Percentiles rank a stretch among this genome's conserved stretches.
phyloP scores from a whole-genome alignment of 2,329 filamentous ascomycete genomes.

The Gaeumannomyces sp. region DNA sequence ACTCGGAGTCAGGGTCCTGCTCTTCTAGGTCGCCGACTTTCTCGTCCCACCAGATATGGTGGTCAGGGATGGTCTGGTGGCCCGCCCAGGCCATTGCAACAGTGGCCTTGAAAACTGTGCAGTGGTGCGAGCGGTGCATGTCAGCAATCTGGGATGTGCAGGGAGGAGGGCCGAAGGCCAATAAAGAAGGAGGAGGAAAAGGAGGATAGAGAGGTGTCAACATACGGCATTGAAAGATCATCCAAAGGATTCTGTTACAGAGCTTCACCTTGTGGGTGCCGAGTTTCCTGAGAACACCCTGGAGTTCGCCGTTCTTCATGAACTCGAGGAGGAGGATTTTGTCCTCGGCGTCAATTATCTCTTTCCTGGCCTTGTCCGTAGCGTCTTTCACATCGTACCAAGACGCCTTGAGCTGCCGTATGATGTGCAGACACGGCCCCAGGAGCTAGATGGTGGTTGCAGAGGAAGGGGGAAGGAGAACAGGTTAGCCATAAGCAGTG shows the following conservation, averaged over 20 bases:
- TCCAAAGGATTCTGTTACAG: neutral
- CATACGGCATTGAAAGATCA: constrained; percentile 4
- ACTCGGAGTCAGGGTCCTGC: neutral
- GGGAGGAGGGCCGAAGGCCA: neutral
- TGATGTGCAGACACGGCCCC: neutral
- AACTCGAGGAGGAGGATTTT: constrained; percentile 3
- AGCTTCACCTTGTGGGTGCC: neutral
- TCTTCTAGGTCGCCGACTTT: neutral
- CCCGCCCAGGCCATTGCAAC: constrained; percentile 4
- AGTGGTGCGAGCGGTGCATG: no score
- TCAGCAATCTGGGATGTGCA: neutral
- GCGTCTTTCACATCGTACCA: neutral
- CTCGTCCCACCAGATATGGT: neutral
- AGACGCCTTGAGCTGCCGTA: neutral
- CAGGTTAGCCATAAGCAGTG: neutral
- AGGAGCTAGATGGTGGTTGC: neutral
- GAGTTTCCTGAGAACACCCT: neutral
- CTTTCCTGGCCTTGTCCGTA: neutral
- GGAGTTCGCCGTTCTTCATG: neutral
- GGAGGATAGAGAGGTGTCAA: neutral
- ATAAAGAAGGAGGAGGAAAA: neutral
- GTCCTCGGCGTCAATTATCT: neutral
- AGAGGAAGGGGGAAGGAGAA: neutral
- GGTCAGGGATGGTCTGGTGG: neutral
- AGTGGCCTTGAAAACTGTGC: constrained; percentile 4